Conservation (phyloP, 306 rosid species). For the Begonia masoniana region DNA sequence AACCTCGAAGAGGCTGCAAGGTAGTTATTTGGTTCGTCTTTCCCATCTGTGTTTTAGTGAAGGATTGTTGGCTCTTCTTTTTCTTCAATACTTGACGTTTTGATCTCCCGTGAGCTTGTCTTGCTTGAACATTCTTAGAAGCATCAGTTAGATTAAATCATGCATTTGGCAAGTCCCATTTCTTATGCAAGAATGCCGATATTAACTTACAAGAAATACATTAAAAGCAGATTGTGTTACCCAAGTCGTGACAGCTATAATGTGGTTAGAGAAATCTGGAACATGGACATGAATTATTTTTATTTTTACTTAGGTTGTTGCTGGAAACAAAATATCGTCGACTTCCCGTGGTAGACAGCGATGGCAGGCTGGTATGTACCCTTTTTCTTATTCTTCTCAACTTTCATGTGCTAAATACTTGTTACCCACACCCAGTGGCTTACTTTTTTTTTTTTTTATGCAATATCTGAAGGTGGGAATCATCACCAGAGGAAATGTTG, state of each 20-base stretch:
- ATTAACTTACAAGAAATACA: too few relatives aligned
- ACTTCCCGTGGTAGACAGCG: slow-evolving; percentile 80
- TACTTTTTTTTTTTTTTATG: too few relatives aligned
- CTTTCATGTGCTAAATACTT: background rate
- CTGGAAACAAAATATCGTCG: slow-evolving; percentile 85
- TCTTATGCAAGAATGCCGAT: too few relatives aligned
- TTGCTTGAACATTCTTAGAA: too few relatives aligned
- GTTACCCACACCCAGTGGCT: background rate
- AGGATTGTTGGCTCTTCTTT: background rate
- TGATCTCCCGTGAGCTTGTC: too few relatives aligned
- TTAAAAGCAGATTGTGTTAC: background rate
- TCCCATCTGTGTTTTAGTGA: background rate
- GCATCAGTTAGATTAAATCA: too few relatives aligned
- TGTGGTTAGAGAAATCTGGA: background rate
- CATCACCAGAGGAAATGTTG: too few relatives aligned
- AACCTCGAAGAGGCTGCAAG: slow-evolving; percentile 93
- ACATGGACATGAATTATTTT: background rate
- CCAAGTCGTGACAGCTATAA: background rate
- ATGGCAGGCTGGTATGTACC: slow-evolving; percentile 67
- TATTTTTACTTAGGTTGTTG: slow-evolving; percentile 29
- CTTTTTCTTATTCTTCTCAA: background rate
- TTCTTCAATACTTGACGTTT: background rate
- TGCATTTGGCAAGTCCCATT: too few relatives aligned
- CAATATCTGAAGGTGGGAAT: too few relatives aligned
- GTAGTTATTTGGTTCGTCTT: slow-evolving; percentile 15